Evolutionary conservation across 2,329 filamentous ascomycete genomes (phyloP), one percentile per base, ranked within the genome.

Genomic region (Fusarium nurragi): DNA sequence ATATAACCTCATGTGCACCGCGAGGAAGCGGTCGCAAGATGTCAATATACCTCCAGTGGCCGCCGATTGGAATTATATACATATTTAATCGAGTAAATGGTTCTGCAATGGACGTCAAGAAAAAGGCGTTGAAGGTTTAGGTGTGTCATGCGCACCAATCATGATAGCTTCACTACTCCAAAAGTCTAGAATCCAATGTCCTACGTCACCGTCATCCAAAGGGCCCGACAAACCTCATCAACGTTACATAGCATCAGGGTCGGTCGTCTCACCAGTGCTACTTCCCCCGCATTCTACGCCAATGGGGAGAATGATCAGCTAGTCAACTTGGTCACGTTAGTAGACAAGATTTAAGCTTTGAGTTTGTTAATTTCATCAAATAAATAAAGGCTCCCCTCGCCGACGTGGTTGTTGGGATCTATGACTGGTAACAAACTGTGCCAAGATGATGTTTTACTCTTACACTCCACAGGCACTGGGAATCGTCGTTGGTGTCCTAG

Each of bases 151-250:
- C 56, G 56, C 54, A n/a, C 56, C 54, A 60, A 60, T 60, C 34
- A 45, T 1, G 23, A 30, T 19, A 18, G 14, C 11, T 14, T 54
- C 26, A 16, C 4, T 22, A 22, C 28, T 7, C 38, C 6, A 38
- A 9, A 1, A 19, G 5, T 22, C 12, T 23, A 16, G n/a, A 18
- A 22, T 37, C 14, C 18, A 37, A 10, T 13, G 2, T 5, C 21
- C 56, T 61, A 61, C 56, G 58, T 61, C 58, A 61, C 49, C n/a
- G 19, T 28, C 28, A 25, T 59, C 16, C 32, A 57, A 57, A 58
- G 50, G 55, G 44, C 26, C 55, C 55, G 38, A 13, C n/a, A 44
- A 26, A n/a, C 21, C 16, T 13, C 23, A 26, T 55, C 41, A 61
- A 61, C 56, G 56, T 61, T 61, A 61, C 58, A 61, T 55, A 18